Evolutionary conservation across 2,329 filamentous ascomycete species (phyloP).

Genomic region (Trichoderma sp.): DNA sequence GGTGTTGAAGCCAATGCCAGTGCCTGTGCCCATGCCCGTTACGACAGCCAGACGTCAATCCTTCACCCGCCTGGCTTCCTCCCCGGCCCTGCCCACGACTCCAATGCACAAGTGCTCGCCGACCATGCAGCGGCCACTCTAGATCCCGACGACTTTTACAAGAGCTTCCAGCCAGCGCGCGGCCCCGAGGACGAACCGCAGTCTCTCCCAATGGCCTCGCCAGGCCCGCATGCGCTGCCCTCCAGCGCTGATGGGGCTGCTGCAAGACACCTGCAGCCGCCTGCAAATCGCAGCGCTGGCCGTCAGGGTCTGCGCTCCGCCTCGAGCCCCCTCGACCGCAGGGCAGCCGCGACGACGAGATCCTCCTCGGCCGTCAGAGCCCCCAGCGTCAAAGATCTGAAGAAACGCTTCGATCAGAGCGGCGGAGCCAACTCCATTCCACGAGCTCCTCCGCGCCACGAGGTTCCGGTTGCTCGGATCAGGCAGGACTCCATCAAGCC

Average conservation of each 20-base stretch:
- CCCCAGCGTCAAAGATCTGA: conserved; percentile 77
- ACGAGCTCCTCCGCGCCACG: conserved; percentile 41
- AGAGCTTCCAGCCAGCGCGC: conserved; percentile 46
- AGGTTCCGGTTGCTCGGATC: conserved; percentile 37
- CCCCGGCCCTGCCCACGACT: conserved; percentile 22
- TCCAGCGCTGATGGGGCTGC: conserved; percentile 54
- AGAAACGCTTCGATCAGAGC: conserved; percentile 75
- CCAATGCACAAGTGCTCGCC: conserved; percentile 28
- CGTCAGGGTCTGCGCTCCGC: conserved; percentile 54
- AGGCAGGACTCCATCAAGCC: conserved; percentile 39
- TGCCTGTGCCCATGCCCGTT: conserved; percentile 31
- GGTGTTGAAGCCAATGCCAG: conserved; percentile 32
- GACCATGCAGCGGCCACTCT: conserved; percentile 46
- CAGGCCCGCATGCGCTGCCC: conserved; percentile 46
- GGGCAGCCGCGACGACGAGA: conserved; percentile 35
- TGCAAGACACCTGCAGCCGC: conserved; percentile 49
- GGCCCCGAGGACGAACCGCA: conserved; percentile 41
- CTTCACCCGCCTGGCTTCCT: conserved; percentile 10
- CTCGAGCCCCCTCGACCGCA: conserved; percentile 57
- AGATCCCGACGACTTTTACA: conserved; percentile 60
- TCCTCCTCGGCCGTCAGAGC: conserved; percentile 43
- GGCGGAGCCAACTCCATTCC: conserved; percentile 40
- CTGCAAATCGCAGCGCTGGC: conserved; percentile 43
- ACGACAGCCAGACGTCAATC: conserved; percentile 30
- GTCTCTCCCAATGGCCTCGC: conserved; percentile 41